phyloP scores from a whole-genome alignment of 73 alveolate species.

The Tetrahymena thermophila region DNA sequence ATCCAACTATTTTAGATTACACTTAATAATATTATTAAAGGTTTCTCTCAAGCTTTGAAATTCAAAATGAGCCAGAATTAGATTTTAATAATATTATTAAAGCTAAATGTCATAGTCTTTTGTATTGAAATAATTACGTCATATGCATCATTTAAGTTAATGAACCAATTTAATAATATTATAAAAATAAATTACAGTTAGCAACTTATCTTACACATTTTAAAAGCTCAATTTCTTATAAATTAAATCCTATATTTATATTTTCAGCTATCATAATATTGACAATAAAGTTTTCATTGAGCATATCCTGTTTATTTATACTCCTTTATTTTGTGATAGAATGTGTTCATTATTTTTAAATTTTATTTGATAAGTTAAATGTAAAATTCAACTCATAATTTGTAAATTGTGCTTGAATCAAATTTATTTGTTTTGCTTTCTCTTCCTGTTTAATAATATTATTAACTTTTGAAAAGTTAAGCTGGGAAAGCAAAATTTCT shows the following conservation, averaged over 20 bases:
- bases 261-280: too few species aligned
- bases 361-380: background rate
- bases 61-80: background rate
- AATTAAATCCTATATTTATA: background rate
- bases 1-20: background rate
- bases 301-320: too few species aligned
- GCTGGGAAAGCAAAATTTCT: background rate
- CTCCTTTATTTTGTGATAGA: background rate
- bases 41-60: background rate
- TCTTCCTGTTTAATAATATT: background rate
- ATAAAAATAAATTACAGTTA: background rate
- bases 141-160: background rate
- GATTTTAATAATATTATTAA: background rate
- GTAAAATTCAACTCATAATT: background rate
- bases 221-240: too few species aligned
- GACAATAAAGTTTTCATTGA: too few species aligned
- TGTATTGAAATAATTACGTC: background rate
- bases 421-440: background rate
- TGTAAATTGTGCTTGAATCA: background rate
- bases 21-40: background rate
- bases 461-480: background rate
- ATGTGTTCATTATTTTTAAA: background rate
- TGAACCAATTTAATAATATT: background rate
- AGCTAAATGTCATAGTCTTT: background rate
- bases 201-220: background rate